A percentile compares a stretch with the other conserved stretches of the same genome.
Conservation (phyloP, 805 yeast genomes). For the Wickerhamomyces mucosus region DNA sequence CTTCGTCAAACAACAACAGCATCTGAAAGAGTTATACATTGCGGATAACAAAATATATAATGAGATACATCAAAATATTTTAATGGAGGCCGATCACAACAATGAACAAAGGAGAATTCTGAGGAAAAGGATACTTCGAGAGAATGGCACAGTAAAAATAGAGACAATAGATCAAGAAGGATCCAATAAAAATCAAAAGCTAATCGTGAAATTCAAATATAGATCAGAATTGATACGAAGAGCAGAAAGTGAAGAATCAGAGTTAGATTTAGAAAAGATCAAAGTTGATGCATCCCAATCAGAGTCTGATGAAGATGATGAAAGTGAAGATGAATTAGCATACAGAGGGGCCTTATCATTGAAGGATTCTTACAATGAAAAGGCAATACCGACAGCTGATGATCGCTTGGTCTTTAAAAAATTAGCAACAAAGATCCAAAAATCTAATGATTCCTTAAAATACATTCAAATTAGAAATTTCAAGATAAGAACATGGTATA, state of each 20-base stretch:
- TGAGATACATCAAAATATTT: conserved; percentile 24
- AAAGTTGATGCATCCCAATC: conserved; percentile 13
- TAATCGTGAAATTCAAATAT: conserved; percentile 9
- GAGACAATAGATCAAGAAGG: conserved; percentile 1
- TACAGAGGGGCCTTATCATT: conserved; percentile 55
- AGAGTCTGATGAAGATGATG: conserved; percentile 7
- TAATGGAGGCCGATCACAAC: conserved; percentile 12
- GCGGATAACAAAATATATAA: conserved; percentile 31
- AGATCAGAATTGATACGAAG: conserved; percentile 18
- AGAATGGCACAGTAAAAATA: conserved; percentile 1
- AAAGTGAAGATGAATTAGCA: conserved; percentile 47
- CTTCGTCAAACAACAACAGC: no score
- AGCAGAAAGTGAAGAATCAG: no score
- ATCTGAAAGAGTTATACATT: conserved; percentile 25
- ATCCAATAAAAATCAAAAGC: neutral
- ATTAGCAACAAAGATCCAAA: conserved; percentile 30
- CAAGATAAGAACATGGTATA: conserved; percentile 86
- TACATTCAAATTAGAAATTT: conserved; percentile 61
- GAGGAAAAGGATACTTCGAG: conserved; percentile 7
- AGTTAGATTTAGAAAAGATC: conserved; percentile 17
- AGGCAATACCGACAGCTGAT: conserved; percentile 47
- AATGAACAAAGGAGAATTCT: conserved; percentile 9
- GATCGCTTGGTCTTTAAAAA: conserved; percentile 43
- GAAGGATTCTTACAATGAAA: conserved; percentile 47
- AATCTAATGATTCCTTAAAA: conserved; percentile 13